Evolutionary conservation across 192 early-diverging fungal genomes (phyloP).

Genomic region (Dissophora globulifera): DNA sequence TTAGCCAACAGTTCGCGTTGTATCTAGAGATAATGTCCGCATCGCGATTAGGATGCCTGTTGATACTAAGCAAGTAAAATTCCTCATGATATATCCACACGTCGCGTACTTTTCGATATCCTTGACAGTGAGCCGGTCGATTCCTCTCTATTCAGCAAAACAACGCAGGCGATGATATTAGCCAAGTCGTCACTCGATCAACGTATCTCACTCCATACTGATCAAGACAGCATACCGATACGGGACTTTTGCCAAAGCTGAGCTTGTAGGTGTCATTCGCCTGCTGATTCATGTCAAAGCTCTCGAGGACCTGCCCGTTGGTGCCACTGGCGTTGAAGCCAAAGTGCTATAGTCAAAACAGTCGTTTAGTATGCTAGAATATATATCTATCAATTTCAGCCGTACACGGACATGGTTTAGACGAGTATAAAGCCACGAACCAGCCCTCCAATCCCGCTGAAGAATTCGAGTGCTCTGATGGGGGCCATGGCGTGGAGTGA

Average conservation of each 20-base stretch:
- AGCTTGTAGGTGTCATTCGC: slow-evolving; percentile 79
- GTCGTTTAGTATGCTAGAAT: background rate
- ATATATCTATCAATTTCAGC: no score
- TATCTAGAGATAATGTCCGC: slow-evolving; percentile 45
- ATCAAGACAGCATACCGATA: slow-evolving; percentile 49
- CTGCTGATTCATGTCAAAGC: slow-evolving; percentile 92
- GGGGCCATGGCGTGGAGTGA: slow-evolving; percentile 7
- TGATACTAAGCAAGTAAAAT: no score
- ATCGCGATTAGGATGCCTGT: background rate
- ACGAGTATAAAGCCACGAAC: slow-evolving; percentile 10
- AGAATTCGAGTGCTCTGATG: slow-evolving; percentile 73
- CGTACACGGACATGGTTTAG: background rate
- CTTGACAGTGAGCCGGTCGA: slow-evolving; percentile 60
- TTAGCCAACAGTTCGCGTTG: slow-evolving; percentile 84
- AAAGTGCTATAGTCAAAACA: slow-evolving; percentile 64
- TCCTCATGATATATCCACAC: no score
- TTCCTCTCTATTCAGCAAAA: slow-evolving; percentile 53
- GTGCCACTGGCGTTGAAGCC: slow-evolving; percentile 74
- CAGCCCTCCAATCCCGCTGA: slow-evolving; percentile 76
- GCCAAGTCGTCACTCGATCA: background rate
- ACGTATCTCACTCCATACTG: no score
- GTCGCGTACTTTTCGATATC: slow-evolving; percentile 56
- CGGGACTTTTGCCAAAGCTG: slow-evolving; percentile 65
- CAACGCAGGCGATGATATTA: background rate
- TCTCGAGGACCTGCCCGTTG: slow-evolving; percentile 69